Evolutionary conservation across 805 yeast species (phyloP), one percentile per base, ranked within the genome.

Genomic region (Candida silvatica): DNA sequence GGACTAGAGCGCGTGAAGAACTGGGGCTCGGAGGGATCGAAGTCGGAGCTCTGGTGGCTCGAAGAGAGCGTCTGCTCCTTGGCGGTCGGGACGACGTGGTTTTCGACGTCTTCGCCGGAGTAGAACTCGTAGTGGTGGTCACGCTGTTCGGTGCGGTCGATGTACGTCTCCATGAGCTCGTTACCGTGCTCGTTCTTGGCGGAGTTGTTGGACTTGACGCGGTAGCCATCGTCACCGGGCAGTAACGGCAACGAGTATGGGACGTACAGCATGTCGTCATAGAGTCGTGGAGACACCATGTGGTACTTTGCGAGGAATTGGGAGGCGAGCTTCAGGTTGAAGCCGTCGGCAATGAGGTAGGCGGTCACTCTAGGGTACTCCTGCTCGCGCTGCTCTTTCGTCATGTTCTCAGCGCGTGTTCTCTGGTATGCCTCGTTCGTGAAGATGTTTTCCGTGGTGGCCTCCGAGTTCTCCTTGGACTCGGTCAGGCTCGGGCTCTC

Each of bases 21-120:
- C 49, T 87, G 96, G 0, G 97, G 97, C 51, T 87, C 97, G 12
- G 87, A 76, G 0, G 97, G 96, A 54, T 87, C 86, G 54, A 85
- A 84, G n/a, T 79, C 77, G 20, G 64, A 69, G 34, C 59, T 52
- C 31, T 44, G 51, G 19, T 60, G 26, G 18, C 29, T 29, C 11
- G 37, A 37, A 11, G 41, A 35, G 3, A 37, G 32, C 30, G 63
- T 67, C 40, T 50, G 61, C 43, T 47, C 45, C 46, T 29, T 29
- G 37, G 37, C 7, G 8, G 35, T 35, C 9, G 17, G 27, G 15
- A 11, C 23, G 3, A 20, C 27, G 12, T 32, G 33, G 35, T 32
- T 37, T 19, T 53, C 42, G 52, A 73, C 35, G 68, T 74, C 88
- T 52, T 71, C 74, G 8, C 94, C 94, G 7, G 94, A 79, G 50